Conservation (phyloP, 2,329 filamentous ascomycete species). For the Fusarium domesticum region DNA sequence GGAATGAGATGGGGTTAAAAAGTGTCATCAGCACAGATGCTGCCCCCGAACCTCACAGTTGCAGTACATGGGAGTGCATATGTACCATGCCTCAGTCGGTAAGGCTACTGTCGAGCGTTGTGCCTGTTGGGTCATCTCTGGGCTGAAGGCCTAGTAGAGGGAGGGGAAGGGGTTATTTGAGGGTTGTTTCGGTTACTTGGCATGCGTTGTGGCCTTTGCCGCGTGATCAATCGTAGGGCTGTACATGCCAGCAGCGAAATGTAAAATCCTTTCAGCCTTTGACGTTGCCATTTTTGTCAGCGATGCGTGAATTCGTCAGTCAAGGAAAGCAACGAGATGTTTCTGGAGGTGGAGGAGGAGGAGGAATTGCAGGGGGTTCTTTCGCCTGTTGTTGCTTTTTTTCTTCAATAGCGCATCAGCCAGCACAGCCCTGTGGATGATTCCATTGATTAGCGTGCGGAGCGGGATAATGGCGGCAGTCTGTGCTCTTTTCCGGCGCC, state of each 20-base stretch:
- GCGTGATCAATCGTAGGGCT: neutral
- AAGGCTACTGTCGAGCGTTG: constrained; percentile 10
- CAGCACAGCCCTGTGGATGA: neutral
- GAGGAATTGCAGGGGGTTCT: neutral
- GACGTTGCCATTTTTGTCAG: too few species aligned
- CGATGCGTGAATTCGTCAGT: neutral
- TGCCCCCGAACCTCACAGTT: neutral
- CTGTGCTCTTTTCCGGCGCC: too few species aligned
- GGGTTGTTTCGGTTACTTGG: too few species aligned
- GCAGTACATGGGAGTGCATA: constrained; percentile 14
- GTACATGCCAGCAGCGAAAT: neutral
- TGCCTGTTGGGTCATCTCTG: neutral
- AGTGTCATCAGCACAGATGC: neutral
- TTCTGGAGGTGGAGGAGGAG: neutral
- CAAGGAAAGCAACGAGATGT: neutral
- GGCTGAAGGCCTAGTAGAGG: neutral
- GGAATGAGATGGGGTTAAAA: neutral
- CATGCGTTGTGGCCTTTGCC: neutral
- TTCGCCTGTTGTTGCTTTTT: neutral
- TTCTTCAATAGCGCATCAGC: neutral
- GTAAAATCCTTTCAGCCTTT: neutral
- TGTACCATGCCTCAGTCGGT: constrained; percentile 23
- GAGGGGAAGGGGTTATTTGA: too few species aligned
- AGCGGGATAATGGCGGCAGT: neutral
- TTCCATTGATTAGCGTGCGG: neutral